Evolutionary conservation across 2,329 filamentous ascomycete species (phyloP).

Genomic region (Coniochaeta prunicola): DNA sequence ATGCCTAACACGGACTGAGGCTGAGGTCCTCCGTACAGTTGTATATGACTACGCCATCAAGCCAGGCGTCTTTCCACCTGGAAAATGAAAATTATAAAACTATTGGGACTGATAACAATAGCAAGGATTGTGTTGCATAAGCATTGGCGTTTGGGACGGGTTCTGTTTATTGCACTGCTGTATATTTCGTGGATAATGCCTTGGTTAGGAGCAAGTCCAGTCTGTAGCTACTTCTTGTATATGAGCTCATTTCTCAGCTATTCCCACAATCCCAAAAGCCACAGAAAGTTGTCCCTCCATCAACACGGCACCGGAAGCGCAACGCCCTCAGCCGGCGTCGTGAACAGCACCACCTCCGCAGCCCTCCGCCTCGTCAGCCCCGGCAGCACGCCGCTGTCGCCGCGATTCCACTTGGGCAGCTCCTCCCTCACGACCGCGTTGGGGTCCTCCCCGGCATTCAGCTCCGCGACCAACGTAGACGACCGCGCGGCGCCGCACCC

Average conservation of each 20-base stretch:
- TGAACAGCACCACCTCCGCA: constrained; percentile 33
- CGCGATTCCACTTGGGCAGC: constrained; percentile 40
- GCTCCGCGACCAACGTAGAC: constrained; percentile 32
- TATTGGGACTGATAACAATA: too few relatives aligned
- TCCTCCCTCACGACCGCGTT: constrained; percentile 34
- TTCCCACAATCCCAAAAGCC: neutral
- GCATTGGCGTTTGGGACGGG: neutral
- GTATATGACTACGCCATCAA: too few relatives aligned
- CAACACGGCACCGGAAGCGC: neutral
- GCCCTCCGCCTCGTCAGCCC: constrained; percentile 33
- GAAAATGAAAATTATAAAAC: too few relatives aligned
- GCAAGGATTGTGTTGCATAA: neutral
- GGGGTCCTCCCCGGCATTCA: constrained; percentile 35
- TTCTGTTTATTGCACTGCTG: neutral
- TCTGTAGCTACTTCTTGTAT: too few relatives aligned
- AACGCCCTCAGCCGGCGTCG: neutral
- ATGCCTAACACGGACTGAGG: neutral
- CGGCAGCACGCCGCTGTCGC: constrained; percentile 27
- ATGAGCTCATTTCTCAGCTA: too few relatives aligned
- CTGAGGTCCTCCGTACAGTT: too few relatives aligned
- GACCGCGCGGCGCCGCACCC: constrained; percentile 32
- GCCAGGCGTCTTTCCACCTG: too few relatives aligned
- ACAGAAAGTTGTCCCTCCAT: too few relatives aligned
- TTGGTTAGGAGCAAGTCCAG: neutral
- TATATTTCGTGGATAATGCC: neutral